Percentiles rank a stretch among this genome's conserved stretches.
Evolutionary conservation across 1,139 yeast species (phyloP).

Genomic region (Candida mesenterica): DNA sequence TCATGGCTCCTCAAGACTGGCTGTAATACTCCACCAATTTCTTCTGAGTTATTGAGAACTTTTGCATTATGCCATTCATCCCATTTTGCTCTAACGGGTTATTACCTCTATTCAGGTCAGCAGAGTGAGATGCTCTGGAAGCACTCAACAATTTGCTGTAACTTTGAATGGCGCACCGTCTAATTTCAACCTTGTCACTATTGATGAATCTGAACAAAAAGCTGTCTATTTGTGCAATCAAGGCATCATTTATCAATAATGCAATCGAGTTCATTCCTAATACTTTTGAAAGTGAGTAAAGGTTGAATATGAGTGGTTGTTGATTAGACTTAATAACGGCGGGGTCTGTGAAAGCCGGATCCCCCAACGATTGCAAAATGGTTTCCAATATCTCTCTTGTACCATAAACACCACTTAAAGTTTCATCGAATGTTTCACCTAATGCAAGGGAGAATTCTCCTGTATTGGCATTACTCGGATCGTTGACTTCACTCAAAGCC

Average conservation of each 20-base stretch:
- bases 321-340: conserved; percentile 4
- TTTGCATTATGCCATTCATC: conserved; percentile 24
- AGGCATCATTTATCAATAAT: conserved; percentile 19
- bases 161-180: conserved; percentile 41
- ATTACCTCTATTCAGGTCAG: conserved; percentile 8
- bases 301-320: conserved; percentile 16
- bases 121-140: conserved; percentile 11
- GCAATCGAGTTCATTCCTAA: conserved; percentile 19
- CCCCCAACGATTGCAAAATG: conserved; percentile 14
- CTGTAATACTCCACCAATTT: conserved; percentile 40
- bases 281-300: conserved; percentile 24
- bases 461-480: conserved; percentile 6
- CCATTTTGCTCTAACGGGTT: conserved; percentile 14
- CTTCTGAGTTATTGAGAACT: conserved; percentile 32
- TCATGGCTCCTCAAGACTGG: conserved; percentile 8
- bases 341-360: neutral
- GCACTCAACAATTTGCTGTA: conserved; percentile 37
- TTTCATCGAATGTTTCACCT: conserved; percentile 33
- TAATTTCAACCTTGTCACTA: conserved; percentile 35
- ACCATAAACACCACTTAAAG: conserved; percentile 26
- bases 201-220: conserved; percentile 26
- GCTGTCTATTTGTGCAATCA: conserved; percentile 29
- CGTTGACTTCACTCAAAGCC: conserved; percentile 14
- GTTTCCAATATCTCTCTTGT: conserved; percentile 19
- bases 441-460: conserved; percentile 17